These are phyloP conservation scores for Coprinopsis strossmayeri DNA, from an alignment of 768 basidiomycete genomes.

Conservation along the genomic window DNA sequence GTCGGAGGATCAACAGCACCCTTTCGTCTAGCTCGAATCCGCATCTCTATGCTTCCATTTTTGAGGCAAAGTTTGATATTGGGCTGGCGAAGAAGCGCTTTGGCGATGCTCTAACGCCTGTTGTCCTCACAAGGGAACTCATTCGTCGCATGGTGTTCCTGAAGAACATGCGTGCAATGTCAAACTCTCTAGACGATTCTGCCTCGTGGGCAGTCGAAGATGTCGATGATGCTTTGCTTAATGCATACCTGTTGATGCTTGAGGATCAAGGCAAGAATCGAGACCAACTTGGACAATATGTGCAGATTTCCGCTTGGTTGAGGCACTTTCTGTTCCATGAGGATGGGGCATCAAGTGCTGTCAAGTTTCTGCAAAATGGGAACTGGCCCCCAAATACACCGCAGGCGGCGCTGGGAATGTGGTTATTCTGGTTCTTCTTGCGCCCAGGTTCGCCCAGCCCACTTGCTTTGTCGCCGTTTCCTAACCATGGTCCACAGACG, in stretches of 20 bases:
- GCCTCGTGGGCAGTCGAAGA: background rate
- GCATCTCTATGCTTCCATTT: constrained; percentile 70
- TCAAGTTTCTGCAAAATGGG: constrained; percentile 31
- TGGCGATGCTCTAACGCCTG: constrained; percentile 33
- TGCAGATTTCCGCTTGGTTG: constrained; percentile 56
- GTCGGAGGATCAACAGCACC: constrained; percentile 38
- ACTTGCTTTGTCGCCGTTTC: background rate
- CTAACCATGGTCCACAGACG: constrained; percentile 28
- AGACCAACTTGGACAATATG: constrained; percentile 64
- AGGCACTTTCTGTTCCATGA: constrained; percentile 60
- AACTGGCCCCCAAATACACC: constrained; percentile 53
- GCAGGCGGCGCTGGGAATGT: constrained; percentile 59
- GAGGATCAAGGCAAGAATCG: constrained; percentile 77
- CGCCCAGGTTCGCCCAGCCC: constrained; percentile 36
- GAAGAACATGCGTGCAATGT: constrained; percentile 44
- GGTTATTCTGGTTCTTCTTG: constrained; percentile 73
- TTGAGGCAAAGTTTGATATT: constrained; percentile 60
- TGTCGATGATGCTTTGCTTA: constrained; percentile 50
- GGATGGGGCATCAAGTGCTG: constrained; percentile 48
- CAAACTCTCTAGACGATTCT: constrained; percentile 16
- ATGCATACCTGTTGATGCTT: constrained; percentile 70
- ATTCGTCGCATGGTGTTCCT: constrained; percentile 52
- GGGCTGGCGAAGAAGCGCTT: constrained; percentile 43
- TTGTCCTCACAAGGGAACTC: constrained; percentile 55
- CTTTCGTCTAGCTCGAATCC: constrained; percentile 51